These are phyloP conservation scores for Fragaria ananassa DNA, from an alignment of 306 rosid species.

Conservation along the genomic window DNA sequence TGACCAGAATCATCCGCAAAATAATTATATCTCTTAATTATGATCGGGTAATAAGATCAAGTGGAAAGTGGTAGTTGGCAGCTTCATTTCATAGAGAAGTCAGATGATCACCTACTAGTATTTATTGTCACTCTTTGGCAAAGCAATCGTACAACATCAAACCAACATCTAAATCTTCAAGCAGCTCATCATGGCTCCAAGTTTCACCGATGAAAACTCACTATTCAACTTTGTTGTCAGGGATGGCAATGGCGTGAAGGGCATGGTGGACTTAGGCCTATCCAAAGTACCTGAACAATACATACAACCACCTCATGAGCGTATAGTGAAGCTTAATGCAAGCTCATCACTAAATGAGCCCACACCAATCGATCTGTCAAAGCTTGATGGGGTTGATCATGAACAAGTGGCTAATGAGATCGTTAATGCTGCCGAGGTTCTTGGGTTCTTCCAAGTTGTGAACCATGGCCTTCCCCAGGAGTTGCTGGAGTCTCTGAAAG, in stretches of 20 bases:
- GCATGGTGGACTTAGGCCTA: conserved; percentile 51
- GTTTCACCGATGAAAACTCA: conserved; percentile 28
- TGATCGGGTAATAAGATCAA: background rate
- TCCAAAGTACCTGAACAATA: conserved; percentile 49
- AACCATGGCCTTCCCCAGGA: conserved; percentile 56
- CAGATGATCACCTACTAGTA: background rate
- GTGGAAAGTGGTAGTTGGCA: background rate
- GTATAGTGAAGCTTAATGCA: conserved; percentile 32
- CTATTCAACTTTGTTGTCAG: conserved; percentile 49
- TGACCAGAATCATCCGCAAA: background rate
- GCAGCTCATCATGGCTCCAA: conserved; percentile 29
- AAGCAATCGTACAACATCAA: background rate
- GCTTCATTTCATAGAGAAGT: background rate
- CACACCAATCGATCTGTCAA: conserved; percentile 49
- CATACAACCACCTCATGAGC: conserved; percentile 49
- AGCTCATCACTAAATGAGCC: conserved; percentile 7
- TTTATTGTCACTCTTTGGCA: background rate
- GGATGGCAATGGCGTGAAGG: conserved; percentile 65
- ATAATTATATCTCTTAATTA: too few species aligned
- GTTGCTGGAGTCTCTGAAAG: conserved; percentile 43
- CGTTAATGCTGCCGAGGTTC: conserved; percentile 42
- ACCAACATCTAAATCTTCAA: background rate
- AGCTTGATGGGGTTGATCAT: conserved; percentile 45
- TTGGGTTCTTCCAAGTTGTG: conserved; percentile 63
- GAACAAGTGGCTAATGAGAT: conserved; percentile 41